Base-by-base conservation (phyloP, 495 filamentous ascomycete genomes). In the Antarctomyces pellizariae region DNA sequence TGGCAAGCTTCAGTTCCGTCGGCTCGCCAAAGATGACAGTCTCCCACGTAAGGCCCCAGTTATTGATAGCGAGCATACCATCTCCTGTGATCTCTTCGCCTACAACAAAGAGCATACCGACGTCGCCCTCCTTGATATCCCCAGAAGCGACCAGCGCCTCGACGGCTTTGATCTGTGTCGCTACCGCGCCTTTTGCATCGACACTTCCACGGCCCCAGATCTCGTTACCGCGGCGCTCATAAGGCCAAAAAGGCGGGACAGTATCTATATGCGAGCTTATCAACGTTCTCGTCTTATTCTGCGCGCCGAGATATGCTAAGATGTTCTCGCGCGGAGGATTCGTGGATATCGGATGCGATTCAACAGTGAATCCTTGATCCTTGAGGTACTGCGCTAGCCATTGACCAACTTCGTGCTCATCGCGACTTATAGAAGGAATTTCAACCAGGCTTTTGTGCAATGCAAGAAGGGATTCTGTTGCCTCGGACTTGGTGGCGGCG, bases 11-110 rank as follows among this genome's bases (percentile, higher is more conserved):
- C 28, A 69, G 58, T 36, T 90, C 77, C 0, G 84, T 95, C 7
- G 84, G 84, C 42, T 95, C 84, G 22, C 73, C 84, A 41, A 92
- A 93, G 44, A 95, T 74, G 33, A 78, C 65, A 3, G 75, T 62
- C 28, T 66, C 56, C 51, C 66, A 69, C 22, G 45, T 44, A 15
- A 50, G 35, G 2, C 49, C 44, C 18, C 58, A 53, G 13, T 53
- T 41, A 16, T 67, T 71, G 21, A 68, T 69, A 45, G 52, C 29
- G 25, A 49, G 61, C 86, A 95, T 93, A n/a, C 84, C 84, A 31
- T 74, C 67, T 9, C 84, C 84, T 13, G 56, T 54, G 11, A 52
- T 59, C 43, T 93, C 84, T 42, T 95, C 84, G 29, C 76, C 79
- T 2, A 91, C 78, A 5, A 95, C 84, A 50, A 72, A 93, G 14